Percentiles rank a stretch among this genome's conserved stretches.
Evolutionary conservation across 2,329 filamentous ascomycete species (phyloP).

Genomic region (Neophaeococcomyces mojaviensis): DNA sequence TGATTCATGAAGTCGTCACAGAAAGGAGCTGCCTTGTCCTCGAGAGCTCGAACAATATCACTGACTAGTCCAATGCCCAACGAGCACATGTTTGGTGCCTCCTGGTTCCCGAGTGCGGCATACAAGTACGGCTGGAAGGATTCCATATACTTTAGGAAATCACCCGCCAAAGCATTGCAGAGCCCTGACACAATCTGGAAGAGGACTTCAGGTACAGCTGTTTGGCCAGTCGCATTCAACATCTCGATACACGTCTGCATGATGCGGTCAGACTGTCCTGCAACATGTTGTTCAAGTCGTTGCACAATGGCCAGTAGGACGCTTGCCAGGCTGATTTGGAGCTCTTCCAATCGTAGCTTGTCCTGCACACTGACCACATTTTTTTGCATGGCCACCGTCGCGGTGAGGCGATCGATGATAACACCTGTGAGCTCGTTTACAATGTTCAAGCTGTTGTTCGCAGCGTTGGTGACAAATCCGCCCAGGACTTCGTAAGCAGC

Average conservation of each 20-base stretch:
- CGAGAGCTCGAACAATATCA: slow-evolving; percentile 87
- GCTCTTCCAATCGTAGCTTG: slow-evolving; percentile 89
- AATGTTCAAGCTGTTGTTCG: slow-evolving; percentile 72
- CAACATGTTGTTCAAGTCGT: slow-evolving; percentile 83
- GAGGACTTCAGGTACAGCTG: slow-evolving; percentile 85
- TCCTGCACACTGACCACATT: slow-evolving; percentile 97
- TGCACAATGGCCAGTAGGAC: slow-evolving; percentile 88
- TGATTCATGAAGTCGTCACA: slow-evolving; percentile 99
- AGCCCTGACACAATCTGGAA: slow-evolving; percentile 91
- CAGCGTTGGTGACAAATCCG: slow-evolving; percentile 85
- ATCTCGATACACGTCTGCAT: slow-evolving; percentile 84
- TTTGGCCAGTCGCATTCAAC: slow-evolving; percentile 71
- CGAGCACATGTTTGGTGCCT: slow-evolving; percentile 86
- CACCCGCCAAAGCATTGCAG: slow-evolving; percentile 81
- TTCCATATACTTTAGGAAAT: slow-evolving; percentile 97
- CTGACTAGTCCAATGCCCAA: slow-evolving; percentile 97
- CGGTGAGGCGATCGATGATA: slow-evolving; percentile 82
- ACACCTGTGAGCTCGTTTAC: slow-evolving; percentile 79
- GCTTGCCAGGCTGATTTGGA: slow-evolving; percentile 90
- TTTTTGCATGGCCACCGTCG: slow-evolving; percentile 77
- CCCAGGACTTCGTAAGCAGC: slow-evolving; percentile 96
- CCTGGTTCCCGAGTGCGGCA: slow-evolving; percentile 89
- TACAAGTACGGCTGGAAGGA: slow-evolving; percentile 87
- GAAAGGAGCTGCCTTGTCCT: slow-evolving; percentile 84
- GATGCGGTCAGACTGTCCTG: slow-evolving; percentile 82